Percentiles rank a stretch among this genome's conserved stretches.
These are phyloP conservation scores for Puccinia brachypodii DNA, from an alignment of 1,284 basidiomycete genomes.

Conservation along the genomic window DNA sequence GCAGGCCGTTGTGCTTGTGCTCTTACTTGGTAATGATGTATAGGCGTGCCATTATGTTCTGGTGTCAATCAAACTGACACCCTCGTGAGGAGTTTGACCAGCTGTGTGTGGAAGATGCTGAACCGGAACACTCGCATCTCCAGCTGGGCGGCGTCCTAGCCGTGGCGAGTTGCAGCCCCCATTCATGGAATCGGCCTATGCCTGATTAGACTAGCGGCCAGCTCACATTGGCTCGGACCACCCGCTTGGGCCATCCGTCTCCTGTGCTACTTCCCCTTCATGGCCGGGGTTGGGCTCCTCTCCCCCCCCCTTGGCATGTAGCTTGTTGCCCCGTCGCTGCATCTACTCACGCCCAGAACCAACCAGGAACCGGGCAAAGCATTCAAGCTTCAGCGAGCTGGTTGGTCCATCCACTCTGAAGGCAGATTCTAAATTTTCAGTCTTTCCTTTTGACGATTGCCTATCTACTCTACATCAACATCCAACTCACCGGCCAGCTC, in stretches of 20 bases:
- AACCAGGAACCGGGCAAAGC: neutral
- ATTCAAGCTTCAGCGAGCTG: neutral
- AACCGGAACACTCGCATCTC: neutral
- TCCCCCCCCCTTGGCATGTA: neutral
- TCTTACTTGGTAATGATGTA: no score
- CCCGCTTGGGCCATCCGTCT: constrained; percentile 2
- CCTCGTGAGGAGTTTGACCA: neutral
- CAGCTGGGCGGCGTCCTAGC: neutral
- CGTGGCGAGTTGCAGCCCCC: neutral
- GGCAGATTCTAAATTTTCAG: neutral
- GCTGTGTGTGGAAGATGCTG: neutral
- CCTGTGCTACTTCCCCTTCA: neutral
- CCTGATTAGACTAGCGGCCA: neutral
- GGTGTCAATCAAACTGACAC: neutral
- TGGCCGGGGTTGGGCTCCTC: neutral
- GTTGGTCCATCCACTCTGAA: neutral
- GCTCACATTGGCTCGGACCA: neutral
- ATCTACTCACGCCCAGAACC: neutral
- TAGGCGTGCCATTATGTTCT: no score
- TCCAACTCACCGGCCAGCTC: neutral
- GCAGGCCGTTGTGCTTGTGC: no score
- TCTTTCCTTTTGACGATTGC: neutral
- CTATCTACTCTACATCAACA: neutral
- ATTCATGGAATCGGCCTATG: neutral
- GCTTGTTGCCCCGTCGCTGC: neutral